Base-by-base conservation (phyloP, 83 land plant genomes). In the Isoetes engelmannii region DNA sequence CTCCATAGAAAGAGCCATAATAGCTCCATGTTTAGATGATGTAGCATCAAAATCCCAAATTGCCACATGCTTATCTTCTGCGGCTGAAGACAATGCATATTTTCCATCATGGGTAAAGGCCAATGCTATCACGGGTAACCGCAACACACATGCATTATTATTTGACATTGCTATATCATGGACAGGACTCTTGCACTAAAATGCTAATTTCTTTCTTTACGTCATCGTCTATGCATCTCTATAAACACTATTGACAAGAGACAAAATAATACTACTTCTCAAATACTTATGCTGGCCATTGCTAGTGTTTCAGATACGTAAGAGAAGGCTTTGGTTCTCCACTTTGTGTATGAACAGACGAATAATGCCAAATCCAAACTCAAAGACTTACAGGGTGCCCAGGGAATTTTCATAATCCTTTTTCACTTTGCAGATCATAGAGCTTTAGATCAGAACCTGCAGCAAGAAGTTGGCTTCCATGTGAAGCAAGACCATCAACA, bases 311-410 rank as follows among this genome's bases (percentile, higher is more conserved):
- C 37, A 28, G 2, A 28, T 28, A 28, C 2, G 0, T 44, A 10
- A 61, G 46, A 44, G 9, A 61, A 7, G 15, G 37, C 53, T 67
- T 61, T 10, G 49, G 28, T 9, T 67, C 53, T 46, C 9, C 15
- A n/a, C 44, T 5, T 10, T 65, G 13, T 10, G 10, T 12, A 51
- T 46, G 9, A 10, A 47, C 49, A 8, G 13, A 47, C 0, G 5
- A 37, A 71, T 20, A 65, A 65, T 8, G 1, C 20, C n/a, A 63
- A 44, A 63, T 44, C 12, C 63, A 4, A 37, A 48, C 45, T 9
- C 12, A 4, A 47, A 18, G 7, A 81, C 97, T 82, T 61, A 92
- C 98, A 56, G 96, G 89, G 72, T 92, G 98, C 21, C 98, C 98
- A 69, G 98, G 72, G 71, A 85, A 92, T 67, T 89, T 92, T 67